These are phyloP conservation scores for Cucurbitaria berberidis DNA, from an alignment of 2,329 filamentous ascomycete genomes.

Conservation along the genomic window DNA sequence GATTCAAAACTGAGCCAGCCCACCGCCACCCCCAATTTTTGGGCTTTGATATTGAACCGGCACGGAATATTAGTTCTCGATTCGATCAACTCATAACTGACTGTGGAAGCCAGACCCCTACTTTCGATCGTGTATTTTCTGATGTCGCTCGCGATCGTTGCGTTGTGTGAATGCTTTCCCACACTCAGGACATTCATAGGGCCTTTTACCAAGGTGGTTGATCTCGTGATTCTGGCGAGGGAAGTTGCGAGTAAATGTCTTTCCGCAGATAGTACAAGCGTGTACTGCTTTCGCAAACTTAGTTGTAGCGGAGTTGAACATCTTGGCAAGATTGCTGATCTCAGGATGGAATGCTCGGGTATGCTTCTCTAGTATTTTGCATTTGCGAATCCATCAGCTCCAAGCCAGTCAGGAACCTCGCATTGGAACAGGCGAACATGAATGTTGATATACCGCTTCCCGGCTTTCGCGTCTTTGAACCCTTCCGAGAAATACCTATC, in stretches of 20 bases:
- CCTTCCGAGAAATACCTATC: constrained; percentile 55
- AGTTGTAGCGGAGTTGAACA: constrained; percentile 19
- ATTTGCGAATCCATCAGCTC: constrained; percentile 50
- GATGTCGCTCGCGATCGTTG: constrained; percentile 32
- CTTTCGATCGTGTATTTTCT: constrained; percentile 32
- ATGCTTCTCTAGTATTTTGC: constrained; percentile 46
- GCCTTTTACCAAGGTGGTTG: constrained; percentile 44
- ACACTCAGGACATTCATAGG: constrained; percentile 31
- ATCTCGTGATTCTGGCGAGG: constrained; percentile 46
- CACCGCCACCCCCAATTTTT: not conserved
- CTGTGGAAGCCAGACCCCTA: not conserved
- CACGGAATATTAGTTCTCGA: not conserved
- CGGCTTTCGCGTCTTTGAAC: constrained; percentile 38
- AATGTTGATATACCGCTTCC: constrained; percentile 47
- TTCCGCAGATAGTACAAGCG: constrained; percentile 46
- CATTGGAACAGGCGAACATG: constrained; percentile 54
- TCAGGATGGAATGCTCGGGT: constrained; percentile 35
- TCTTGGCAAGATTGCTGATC: constrained; percentile 26
- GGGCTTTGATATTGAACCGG: too few species aligned
- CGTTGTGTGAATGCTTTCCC: constrained; percentile 33
- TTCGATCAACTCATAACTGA: not conserved
- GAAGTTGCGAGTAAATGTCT: constrained; percentile 49
- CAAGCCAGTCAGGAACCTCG: constrained; percentile 42
- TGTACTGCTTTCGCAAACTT: constrained; percentile 29
- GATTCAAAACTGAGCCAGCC: not conserved